Base-by-base conservation (phyloP, 139 green algal species). In the Tetradesmus obliquus region DNA sequence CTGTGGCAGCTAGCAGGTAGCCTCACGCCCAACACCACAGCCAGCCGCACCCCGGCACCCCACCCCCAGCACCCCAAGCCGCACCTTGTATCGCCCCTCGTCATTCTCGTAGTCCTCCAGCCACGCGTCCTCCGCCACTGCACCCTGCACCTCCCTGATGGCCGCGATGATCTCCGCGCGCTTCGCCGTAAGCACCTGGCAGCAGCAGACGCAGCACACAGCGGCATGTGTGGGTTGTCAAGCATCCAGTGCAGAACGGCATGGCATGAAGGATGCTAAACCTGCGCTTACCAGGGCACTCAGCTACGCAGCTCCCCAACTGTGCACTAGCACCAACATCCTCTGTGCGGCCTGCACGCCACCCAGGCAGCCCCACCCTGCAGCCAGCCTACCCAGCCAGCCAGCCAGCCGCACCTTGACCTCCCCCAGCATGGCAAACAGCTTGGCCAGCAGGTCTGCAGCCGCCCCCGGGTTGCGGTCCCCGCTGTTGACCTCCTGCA, bases 21-120 rank as follows among this genome's bases (percentile, higher is more conserved):
- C 32, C 32, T 45, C 32, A 45, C 32, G 32, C 32, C 32, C 32
- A 45, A 45, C 32, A 45, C 32, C 32, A 82, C 19, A 9, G 69
- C 69, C 69, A 79, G 69, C 69, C 69, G 69, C 15, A 22, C 9
- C 9, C 32, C 55, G n/a, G 69, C 22, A 66, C 74, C 84, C 3
- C 15, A 91, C 2, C 66, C 55, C 10, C 19, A 55, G 87, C 69
- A 53, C 54, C 10, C 55, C 45, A 13, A 69, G 24, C n/a, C 53
- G 45, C 82, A 94, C 95, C 95, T 96, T 96, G 94, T 95, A 96
- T 13, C 95, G 90, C 58, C 93, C 74, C 84, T 94, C 92, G 81
- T 96, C 94, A 51, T 84, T 51, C 88, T 96, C 94, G 90, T 94
- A 96, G 13, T 86, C 89, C 19, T 66, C 79, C 55, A 96, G 93